Evolutionary conservation across 805 yeast genomes (phyloP).

Genomic region (Zygosaccharomyces lentus): DNA sequence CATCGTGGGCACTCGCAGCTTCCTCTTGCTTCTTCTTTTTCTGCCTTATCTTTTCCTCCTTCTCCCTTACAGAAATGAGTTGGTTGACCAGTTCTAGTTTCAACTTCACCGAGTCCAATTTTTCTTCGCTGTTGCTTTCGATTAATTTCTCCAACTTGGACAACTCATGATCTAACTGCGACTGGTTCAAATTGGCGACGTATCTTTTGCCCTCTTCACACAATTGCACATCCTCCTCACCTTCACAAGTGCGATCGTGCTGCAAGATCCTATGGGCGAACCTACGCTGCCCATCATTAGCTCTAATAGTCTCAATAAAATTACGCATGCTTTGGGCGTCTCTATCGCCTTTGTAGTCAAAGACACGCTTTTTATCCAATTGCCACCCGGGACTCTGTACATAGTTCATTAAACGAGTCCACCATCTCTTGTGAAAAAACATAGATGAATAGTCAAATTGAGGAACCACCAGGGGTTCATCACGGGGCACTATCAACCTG

Average conservation of each 20-base stretch:
- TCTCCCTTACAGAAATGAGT: constrained; percentile 1
- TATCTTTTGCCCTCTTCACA: constrained; percentile 21
- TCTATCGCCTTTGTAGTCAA: constrained; percentile 52
- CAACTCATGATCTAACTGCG: constrained; percentile 35
- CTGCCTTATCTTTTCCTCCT: neutral
- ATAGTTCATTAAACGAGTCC: constrained; percentile 7
- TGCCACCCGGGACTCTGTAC: constrained; percentile 20
- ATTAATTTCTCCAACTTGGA: constrained; percentile 28
- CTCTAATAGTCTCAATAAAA: constrained; percentile 42
- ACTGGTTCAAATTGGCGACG: constrained; percentile 31
- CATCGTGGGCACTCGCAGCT: constrained; percentile 7
- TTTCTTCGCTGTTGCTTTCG: constrained; percentile 30
- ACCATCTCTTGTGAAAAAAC: constrained; percentile 12
- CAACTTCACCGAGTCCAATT: constrained; percentile 28
- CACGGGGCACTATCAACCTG: constrained; percentile 50
- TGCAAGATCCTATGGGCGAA: constrained; percentile 26
- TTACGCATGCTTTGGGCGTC: constrained; percentile 44
- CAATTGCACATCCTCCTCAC: constrained; percentile 1
- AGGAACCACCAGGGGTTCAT: constrained; percentile 16
- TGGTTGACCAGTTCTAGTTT: constrained; percentile 17
- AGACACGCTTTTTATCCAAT: constrained; percentile 39
- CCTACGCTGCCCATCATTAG: constrained; percentile 12
- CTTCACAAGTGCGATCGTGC: constrained; percentile 31
- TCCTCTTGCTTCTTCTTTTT: neutral
- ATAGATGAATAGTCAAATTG: neutral